phyloP scores from a whole-genome alignment of 1,284 basidiomycete species.

The Dichomitus squalens region DNA sequence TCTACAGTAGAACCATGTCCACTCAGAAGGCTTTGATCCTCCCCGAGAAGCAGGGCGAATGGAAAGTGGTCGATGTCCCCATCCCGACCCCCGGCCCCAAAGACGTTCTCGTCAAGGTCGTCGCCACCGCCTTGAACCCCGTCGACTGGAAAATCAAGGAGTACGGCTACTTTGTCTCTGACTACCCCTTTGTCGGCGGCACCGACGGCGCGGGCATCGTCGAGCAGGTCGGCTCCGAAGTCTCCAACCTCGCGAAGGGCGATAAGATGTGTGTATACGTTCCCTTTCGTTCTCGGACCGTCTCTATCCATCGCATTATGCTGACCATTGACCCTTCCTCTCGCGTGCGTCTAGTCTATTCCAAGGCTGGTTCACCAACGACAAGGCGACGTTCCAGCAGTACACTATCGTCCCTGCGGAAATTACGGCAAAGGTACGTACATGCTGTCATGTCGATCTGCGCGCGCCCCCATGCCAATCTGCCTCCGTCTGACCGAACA shows the following conservation, averaged over 20 bases:
- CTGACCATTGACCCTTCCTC: no score
- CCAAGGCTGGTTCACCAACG: constrained; percentile 24
- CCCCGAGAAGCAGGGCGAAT: constrained; percentile 14
- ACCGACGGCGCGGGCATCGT: constrained; percentile 52
- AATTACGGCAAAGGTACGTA: constrained; percentile 30
- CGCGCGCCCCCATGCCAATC: no score
- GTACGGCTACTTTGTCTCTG: constrained; percentile 22
- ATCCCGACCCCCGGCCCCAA: constrained; percentile 25
- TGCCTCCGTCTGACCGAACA: no score
- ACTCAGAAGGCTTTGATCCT: constrained; percentile 14
- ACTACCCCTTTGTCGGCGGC: constrained; percentile 45
- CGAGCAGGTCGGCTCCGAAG: constrained; percentile 46
- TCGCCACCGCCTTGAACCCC: constrained; percentile 38
- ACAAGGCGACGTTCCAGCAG: constrained; percentile 37
- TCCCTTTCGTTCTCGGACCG: no score
- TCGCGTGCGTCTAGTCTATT: constrained; percentile 28
- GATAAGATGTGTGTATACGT: constrained; percentile 46
- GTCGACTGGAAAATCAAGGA: constrained; percentile 41
- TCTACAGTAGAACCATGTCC: no score
- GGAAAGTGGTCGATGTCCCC: constrained; percentile 3
- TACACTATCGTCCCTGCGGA: constrained; percentile 34
- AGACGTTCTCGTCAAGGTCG: constrained; percentile 39
- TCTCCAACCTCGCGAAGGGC: constrained; percentile 44
- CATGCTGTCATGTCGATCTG: no score
- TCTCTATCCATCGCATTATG: no score